phyloP scores from a whole-genome alignment of 139 green algal species.

The Raphidocelis subcapitata region DNA sequence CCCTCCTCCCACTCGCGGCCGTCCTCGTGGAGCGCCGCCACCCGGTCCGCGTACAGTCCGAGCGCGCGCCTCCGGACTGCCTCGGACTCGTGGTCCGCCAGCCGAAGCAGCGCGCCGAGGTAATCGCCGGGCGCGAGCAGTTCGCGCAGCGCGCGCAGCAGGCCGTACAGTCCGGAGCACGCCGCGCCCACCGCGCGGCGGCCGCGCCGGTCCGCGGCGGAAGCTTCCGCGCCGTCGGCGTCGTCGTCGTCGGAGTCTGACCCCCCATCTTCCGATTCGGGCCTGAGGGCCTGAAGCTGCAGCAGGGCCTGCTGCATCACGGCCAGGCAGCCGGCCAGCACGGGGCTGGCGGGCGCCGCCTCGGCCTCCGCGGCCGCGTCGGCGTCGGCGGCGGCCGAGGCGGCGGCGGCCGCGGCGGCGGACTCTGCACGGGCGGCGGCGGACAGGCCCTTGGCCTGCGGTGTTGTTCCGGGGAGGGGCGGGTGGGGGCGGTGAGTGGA shows the following conservation, averaged over 20 bases:
- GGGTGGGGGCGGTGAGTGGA: too few relatives aligned
- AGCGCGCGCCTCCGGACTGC: slow-evolving; percentile 57
- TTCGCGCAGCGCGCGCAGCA: slow-evolving; percentile 50
- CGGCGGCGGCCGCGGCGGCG: not conserved
- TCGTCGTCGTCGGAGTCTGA: not conserved
- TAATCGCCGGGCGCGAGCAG: slow-evolving; percentile 54
- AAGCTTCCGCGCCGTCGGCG: not conserved
- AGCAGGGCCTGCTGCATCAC: slow-evolving; percentile 49
- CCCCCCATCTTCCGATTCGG: slow-evolving; percentile 3
- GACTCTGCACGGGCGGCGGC: not conserved
- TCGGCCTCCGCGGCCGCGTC: not conserved
- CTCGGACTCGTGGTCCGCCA: slow-evolving; percentile 39
- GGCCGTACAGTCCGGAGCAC: slow-evolving; percentile 40
- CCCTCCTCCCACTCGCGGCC: slow-evolving; percentile 32
- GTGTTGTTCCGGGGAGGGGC: not conserved
- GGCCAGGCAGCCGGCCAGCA: slow-evolving; percentile 35
- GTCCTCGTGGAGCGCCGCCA: slow-evolving; percentile 5
- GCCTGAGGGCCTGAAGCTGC: slow-evolving; percentile 49
- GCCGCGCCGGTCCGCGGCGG: not conserved
- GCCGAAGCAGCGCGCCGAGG: slow-evolving; percentile 43
- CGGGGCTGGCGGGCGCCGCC: not conserved
- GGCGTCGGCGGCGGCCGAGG: not conserved
- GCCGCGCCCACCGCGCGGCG: slow-evolving; percentile 19
- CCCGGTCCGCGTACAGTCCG: slow-evolving; percentile 44
- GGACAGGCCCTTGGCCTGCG: slow-evolving; percentile 26